Base-by-base conservation (phyloP, 1,284 basidiomycete genomes). In the Volvariella surrecta region DNA sequence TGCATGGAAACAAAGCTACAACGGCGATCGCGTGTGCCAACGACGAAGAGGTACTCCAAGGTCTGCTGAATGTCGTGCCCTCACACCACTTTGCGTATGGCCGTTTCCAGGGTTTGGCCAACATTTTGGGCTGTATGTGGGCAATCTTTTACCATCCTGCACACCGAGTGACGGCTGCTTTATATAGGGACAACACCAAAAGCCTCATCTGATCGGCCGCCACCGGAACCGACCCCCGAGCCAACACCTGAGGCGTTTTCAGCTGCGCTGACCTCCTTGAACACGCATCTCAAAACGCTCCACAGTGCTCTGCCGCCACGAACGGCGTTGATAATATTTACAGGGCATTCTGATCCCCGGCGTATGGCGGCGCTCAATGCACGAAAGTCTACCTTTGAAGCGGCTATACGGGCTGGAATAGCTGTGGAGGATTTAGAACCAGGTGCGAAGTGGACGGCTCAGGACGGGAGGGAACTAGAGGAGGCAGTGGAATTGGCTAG, bases 271-370 rank as follows among this genome's bases (percentile, higher is more conserved):
- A 47, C 58, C 1, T 50, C 62, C 1, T 69, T 95, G 38, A 76
- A 92, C 58, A 55, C 52, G 0, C 79, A 79, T 2, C 70, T 96
- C 1, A 59, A 64, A 31, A 56, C 64, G 3, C 64, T 96, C 0
- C 80, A 92, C 54, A 65, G 71, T 0, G 60, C 79, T 0, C 73
- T 96, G 0, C 89, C 90, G 0, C 58, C 79, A 4, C 78, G 82
- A 19, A 89, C 90, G 0, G 90, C 90, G 0, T 59, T 96, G 9
- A 65, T 95, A 34, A 67, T 96, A 37, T 81, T 95, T 55, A 89
- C 85, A 0, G 92, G 92, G 0, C 89, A 95, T 56, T 78, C 80
- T 1, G 88, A 94, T 56, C 91, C 93, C 0, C 74, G 88, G 0
- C 66, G 61, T 1, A 91, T 93, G 86, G 67, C 82, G 1, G 58